Evolutionary conservation across 192 early-diverging fungal species (phyloP), one percentile per base, ranked within the genome.

Genomic region (Umbelopsis sp.): DNA sequence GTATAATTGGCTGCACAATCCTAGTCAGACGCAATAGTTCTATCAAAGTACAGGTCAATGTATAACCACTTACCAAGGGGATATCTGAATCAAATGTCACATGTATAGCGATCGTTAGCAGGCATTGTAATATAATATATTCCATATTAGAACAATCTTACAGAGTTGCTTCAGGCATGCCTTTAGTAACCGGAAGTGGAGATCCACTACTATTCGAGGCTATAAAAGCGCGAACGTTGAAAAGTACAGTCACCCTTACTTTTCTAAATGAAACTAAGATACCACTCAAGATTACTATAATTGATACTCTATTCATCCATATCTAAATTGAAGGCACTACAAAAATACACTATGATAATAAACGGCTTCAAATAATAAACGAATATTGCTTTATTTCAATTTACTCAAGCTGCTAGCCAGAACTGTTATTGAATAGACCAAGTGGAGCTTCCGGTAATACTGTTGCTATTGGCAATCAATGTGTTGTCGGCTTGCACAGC

Each of bases 1-100:
- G 86, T 85, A 71, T 93, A 93, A 49, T 84, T 82, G 13, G 72
- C 81, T 82, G 35, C 52, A 18, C 33, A n/a, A 5, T 18, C 35
- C 48, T 7, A 61, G 33, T 61, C 55, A 61, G 55, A 15, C 55
- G 23, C 10, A 25, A 35, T 0, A 33, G 55, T 0, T 13, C 18
- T 33, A 61, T 61, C 30, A 41, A 30, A 30, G 27, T 12, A 35
- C 8, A 27, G 2, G 7, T 16, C 55, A 61, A 61, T 41, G 37
- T 18, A 35, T n/a, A 61, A 15, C 11, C 25, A 61, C 23, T 25
- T 33, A 61, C 55, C 55, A 33, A 61, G 33, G 18, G 55, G 55
- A 35, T 61, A 61, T 35, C 55, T 61, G 15, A 2, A 15, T 3
- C 13, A 0, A 35, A 10, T 4, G 23, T 1, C 21, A 12, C 2